These are phyloP conservation scores for Picochlorum sp. DNA, from an alignment of 139 green algal species.

Conservation along the genomic window DNA sequence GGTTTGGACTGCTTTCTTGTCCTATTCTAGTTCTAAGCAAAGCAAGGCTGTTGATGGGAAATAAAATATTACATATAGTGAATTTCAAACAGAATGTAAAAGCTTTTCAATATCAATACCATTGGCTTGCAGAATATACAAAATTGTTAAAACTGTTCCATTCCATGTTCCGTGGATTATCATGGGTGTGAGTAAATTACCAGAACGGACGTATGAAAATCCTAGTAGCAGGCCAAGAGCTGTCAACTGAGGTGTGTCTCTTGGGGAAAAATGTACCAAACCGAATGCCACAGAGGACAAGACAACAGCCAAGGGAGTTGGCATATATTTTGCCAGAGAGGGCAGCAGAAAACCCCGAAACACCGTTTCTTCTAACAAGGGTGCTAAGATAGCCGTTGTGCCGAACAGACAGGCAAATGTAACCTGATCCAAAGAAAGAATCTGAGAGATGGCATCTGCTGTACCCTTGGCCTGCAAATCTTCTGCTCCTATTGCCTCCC, in stretches of 20 bases:
- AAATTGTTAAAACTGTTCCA: constrained; percentile 55
- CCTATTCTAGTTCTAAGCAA: constrained; percentile 32
- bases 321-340: constrained; percentile 55
- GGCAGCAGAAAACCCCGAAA: constrained; percentile 87
- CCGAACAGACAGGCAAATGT: constrained; percentile 53
- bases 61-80: not conserved
- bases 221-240: constrained; percentile 70
- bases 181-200: constrained; percentile 84
- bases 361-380: constrained; percentile 77
- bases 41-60: not conserved
- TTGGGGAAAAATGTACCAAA: constrained; percentile 55
- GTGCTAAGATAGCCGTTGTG: constrained; percentile 56
- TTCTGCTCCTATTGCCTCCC: constrained; percentile 9
- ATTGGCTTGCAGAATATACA: constrained; percentile 49
- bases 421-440: constrained; percentile 54
- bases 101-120: constrained; percentile 62
- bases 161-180: constrained; percentile 84
- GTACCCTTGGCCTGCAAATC: constrained; percentile 41
- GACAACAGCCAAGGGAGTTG: constrained; percentile 42
- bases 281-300: constrained; percentile 60
- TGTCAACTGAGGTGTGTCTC: constrained; percentile 71
- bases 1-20: constrained; percentile 77
- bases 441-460: constrained; percentile 60
- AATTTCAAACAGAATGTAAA: constrained; percentile 17
- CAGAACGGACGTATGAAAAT: constrained; percentile 58